These are phyloP conservation scores for Leccinum subspadiceum DNA, from an alignment of 1,284 basidiomycete species.

Conservation along the genomic window DNA sequence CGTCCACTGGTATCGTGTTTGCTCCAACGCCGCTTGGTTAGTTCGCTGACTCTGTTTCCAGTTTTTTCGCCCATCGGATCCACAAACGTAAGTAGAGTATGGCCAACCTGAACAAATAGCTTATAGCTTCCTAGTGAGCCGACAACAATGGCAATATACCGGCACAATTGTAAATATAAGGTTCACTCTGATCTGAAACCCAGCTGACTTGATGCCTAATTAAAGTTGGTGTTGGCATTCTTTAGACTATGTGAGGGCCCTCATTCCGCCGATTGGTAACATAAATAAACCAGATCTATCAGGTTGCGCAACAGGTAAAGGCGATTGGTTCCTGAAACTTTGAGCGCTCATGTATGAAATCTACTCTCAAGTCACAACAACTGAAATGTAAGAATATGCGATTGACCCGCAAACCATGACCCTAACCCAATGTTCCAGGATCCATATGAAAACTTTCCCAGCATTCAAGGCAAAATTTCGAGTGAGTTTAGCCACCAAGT, in stretches of 20 bases:
- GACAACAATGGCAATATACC: constrained; percentile 25
- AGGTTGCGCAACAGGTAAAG: constrained; percentile 32
- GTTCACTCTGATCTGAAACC: background rate
- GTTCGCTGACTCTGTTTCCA: constrained; percentile 6
- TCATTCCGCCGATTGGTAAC: constrained; percentile 15
- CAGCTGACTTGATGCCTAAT: background rate
- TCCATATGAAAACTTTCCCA: constrained; percentile 20
- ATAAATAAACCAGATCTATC: background rate
- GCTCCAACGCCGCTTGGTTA: background rate
- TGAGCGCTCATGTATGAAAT: background rate
- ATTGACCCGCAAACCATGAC: background rate
- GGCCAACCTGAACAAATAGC: background rate
- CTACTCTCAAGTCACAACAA: constrained; percentile 36
- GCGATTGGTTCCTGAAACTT: background rate
- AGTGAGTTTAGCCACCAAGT: constrained; percentile 15
- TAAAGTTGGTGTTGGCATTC: constrained; percentile 29
- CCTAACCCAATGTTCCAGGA: constrained; percentile 18
- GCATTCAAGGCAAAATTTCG: constrained; percentile 27
- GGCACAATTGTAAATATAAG: constrained; percentile 20
- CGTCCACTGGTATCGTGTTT: constrained; percentile 32
- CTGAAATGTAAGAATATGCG: constrained; percentile 36
- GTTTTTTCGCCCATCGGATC: constrained; percentile 33
- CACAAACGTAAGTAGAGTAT: constrained; percentile 26
- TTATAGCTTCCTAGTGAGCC: constrained; percentile 23
- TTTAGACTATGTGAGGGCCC: constrained; percentile 34